Evolutionary conservation across 2,329 filamentous ascomycete species (phyloP).

Genomic region (Colletotrichum melonis): DNA sequence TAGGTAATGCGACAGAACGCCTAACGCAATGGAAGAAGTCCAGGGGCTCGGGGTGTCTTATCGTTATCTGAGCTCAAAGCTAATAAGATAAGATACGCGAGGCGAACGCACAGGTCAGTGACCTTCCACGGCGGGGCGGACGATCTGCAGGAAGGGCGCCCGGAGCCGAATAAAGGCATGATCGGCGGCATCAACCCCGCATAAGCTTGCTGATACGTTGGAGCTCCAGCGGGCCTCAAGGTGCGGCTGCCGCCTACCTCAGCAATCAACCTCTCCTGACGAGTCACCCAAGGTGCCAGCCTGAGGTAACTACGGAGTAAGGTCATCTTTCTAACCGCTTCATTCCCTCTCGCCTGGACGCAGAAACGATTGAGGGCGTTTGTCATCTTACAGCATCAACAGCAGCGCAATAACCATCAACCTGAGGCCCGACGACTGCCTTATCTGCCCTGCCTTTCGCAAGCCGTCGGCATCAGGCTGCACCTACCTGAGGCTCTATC

Average conservation of each 20-base stretch:
- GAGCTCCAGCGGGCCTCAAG: constrained; percentile 10
- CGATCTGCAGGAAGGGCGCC: neutral
- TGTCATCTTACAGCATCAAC: neutral
- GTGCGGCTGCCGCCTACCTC: neutral
- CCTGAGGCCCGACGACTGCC: neutral
- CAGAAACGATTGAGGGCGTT: neutral
- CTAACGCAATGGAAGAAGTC: neutral
- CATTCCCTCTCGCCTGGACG: neutral
- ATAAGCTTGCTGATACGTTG: constrained; percentile 24
- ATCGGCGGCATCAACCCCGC: neutral
- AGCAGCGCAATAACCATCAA: neutral
- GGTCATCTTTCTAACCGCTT: neutral
- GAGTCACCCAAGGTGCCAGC: neutral
- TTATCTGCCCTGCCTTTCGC: neutral
- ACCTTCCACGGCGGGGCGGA: neutral
- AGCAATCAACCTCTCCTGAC: neutral
- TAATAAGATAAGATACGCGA: neutral
- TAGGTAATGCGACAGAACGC: too few species aligned
- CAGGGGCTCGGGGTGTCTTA: neutral
- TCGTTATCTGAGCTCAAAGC: neutral
- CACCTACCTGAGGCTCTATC: neutral
- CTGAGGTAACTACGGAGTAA: too few species aligned
- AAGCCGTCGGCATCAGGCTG: neutral
- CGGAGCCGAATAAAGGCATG: neutral
- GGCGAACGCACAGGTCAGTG: neutral